These are phyloP conservation scores for Wickerhamiella bombiphila DNA, from an alignment of 805 yeast species.

Conservation along the genomic window DNA sequence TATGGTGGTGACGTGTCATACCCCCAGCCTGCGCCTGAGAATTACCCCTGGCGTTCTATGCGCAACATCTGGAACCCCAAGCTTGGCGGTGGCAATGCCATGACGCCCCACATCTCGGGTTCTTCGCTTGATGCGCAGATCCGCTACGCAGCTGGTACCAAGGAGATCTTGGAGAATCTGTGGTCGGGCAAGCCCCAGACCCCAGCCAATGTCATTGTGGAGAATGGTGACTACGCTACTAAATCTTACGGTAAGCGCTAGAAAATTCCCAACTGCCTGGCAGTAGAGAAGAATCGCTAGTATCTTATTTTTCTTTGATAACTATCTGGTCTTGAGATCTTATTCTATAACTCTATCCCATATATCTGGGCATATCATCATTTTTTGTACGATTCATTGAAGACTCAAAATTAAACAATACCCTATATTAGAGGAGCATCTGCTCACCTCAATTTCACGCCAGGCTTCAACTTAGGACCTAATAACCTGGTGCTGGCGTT, in stretches of 20 bases:
- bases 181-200: conserved; percentile 55
- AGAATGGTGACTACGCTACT: conserved; percentile 59
- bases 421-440: no score
- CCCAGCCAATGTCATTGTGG: conserved; percentile 61
- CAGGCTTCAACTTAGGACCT: no score
- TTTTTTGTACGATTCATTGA: no score
- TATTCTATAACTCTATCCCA: no score
- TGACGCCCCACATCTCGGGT: conserved; percentile 75
- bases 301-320: no score
- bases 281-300: no score
- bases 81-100: conserved; percentile 36
- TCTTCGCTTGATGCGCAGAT: conserved; percentile 68
- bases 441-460: no score
- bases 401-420: no score
- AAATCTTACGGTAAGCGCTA: conserved; percentile 44
- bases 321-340: no score
- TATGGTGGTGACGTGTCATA: conserved; percentile 81
- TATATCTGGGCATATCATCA: no score
- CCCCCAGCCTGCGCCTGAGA: conserved; percentile 70
- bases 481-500: no score
- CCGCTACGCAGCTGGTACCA: conserved; percentile 57
- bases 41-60: conserved; percentile 67
- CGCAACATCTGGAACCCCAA: conserved; percentile 46
- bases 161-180: conserved; percentile 48
- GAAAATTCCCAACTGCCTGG: no score